Evolutionary conservation across 108 stramenopile species (phyloP), one percentile per base, ranked within the genome.

Genomic region (Skeletonema potamos): DNA sequence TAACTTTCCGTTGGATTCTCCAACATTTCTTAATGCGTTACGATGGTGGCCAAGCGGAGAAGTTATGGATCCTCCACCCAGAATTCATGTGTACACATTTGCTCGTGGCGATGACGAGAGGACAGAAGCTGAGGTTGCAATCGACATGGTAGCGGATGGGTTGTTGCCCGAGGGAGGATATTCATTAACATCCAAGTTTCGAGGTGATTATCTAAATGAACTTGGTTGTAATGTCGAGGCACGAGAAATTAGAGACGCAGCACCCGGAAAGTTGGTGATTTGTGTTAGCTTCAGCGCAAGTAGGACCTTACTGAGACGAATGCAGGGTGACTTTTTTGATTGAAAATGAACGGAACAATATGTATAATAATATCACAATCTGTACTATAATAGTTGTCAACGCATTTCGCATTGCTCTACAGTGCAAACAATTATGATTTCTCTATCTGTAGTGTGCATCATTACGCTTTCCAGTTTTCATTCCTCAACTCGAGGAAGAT

Each of bases 221-320:
- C 84, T 87, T 46, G 89, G 77, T 10, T 87, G 91, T 28, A 72
- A 88, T 24, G 64, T 95, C 18, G 26, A 76, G 22, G 88, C 87
- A 10, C 82, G 91, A 54, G 73, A 85, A 44, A 83, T 95, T 17
- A 76, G 94, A 39, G 94, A 95, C 81, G 91, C 91, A 5, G 91
- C 91, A 27, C 94, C 94, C 3, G 89, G 90, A 43, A 95, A 95
- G 74, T 68, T 88, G 28, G 91, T 95, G 1, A 77, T 91, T 48
- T 95, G 94, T 54, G 94, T 95, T 37, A 90, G 85, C 70, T 95
- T 95, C 61, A 74, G 64, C n/a, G 80, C 83, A 6, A 91, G 91
- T 15, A 64, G 85, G 8, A 66, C 74, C 46, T 68, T 94, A 39
- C 75, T 94, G 17, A 65, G 84, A 43, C 66, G 79, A 17, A 92